phyloP scores from a whole-genome alignment of 116 monocot genomes.

The Zostera marina region DNA sequence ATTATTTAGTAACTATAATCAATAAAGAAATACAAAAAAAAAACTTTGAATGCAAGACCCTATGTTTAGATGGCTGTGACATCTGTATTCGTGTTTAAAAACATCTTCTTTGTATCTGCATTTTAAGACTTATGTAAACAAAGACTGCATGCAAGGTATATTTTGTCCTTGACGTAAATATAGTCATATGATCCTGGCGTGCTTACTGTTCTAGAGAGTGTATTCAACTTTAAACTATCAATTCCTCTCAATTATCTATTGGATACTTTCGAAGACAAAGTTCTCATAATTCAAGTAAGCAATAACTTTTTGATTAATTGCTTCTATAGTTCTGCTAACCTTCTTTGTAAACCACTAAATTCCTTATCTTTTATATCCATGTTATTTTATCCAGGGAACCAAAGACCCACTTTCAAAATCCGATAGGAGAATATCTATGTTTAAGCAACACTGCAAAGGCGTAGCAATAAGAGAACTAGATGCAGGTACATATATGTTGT shows the following conservation, averaged over 20 bases:
- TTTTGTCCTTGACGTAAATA: slow-evolving; percentile 26
- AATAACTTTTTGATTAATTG: background rate
- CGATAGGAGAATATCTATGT: slow-evolving; percentile 33
- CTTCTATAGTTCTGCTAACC: background rate
- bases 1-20: too few relatives aligned
- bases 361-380: background rate
- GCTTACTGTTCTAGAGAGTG: slow-evolving; percentile 42
- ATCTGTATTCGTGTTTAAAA: background rate
- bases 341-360: background rate
- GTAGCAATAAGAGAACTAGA: slow-evolving; percentile 56
- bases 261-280: slow-evolving; percentile 52
- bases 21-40: too few relatives aligned
- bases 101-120: background rate
- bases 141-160: background rate
- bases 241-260: slow-evolving; percentile 86
- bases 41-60: too few relatives aligned
- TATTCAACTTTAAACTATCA: slow-evolving; percentile 50
- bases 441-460: slow-evolving; percentile 46
- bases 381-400: slow-evolving; percentile 38
- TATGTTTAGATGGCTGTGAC: too few relatives aligned
- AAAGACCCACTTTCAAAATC: slow-evolving; percentile 70
- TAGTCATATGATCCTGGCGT: slow-evolving; percentile 96
- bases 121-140: background rate
- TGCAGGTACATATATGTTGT: slow-evolving; percentile 38
- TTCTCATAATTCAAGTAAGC: slow-evolving; percentile 62